A percentile compares a stretch with the other conserved stretches of the same genome.
These are phyloP conservation scores for Knoxia roxburghii DNA, from an alignment of 257 asterid genomes.

Conservation along the genomic window DNA sequence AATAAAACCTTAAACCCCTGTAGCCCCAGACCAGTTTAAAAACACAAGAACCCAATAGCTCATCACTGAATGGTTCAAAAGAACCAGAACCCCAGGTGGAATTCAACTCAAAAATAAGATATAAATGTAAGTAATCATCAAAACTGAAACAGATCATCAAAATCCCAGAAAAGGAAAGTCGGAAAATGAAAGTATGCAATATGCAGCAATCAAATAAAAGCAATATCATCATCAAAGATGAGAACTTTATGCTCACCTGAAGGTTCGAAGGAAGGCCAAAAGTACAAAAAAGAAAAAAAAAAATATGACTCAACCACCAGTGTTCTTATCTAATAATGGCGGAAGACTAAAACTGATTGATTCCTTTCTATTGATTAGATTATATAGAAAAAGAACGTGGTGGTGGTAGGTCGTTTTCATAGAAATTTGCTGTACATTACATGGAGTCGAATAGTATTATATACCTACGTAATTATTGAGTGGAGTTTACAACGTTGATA, in stretches of 20 bases:
- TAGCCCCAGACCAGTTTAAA: slow-evolving; percentile 9
- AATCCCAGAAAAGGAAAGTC: slow-evolving; percentile 4
- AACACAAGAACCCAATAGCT: slow-evolving; percentile 18
- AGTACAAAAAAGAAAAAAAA: background rate
- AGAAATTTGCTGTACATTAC: background rate
- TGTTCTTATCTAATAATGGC: slow-evolving; percentile 30
- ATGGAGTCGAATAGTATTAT: background rate
- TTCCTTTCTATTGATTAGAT: slow-evolving; percentile 29
- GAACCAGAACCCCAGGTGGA: slow-evolving; percentile 24
- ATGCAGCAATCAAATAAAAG: slow-evolving; percentile 1
- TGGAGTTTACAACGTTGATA: slow-evolving; percentile 1
- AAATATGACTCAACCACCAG: slow-evolving; percentile 15
- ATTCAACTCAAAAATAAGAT: slow-evolving; percentile 19
- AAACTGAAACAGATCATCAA: slow-evolving; percentile 21
- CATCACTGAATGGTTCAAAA: slow-evolving; percentile 25
- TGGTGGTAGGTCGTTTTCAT: slow-evolving; percentile 30
- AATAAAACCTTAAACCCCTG: slow-evolving; percentile 20
- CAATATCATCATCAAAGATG: slow-evolving; percentile 8
- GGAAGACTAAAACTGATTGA: slow-evolving; percentile 27
- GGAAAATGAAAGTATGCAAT: slow-evolving; percentile 5
- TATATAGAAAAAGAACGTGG: slow-evolving; percentile 27
- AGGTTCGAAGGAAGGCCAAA: slow-evolving; percentile 19
- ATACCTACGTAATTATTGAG: slow-evolving; percentile 20
- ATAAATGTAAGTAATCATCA: slow-evolving; percentile 17
- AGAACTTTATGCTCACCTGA: slow-evolving; percentile 24